These are phyloP conservation scores for Mycena galericulata DNA, from an alignment of 768 basidiomycete genomes.

Conservation along the genomic window DNA sequence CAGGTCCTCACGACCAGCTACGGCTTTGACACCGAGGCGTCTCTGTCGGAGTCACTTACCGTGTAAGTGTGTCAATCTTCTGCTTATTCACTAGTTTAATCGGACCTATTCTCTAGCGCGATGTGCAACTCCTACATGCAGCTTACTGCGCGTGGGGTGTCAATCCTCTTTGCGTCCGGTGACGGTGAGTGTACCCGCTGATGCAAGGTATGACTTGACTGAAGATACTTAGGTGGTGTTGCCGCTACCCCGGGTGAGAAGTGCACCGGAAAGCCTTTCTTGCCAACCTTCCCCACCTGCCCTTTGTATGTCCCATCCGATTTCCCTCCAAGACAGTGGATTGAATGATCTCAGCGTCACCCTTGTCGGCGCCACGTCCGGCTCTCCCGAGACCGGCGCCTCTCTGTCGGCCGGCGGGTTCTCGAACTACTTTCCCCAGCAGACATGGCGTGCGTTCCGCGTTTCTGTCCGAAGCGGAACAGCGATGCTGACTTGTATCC, in stretches of 20 bases:
- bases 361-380: constrained; percentile 54
- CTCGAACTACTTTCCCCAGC: constrained; percentile 54
- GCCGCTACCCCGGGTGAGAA: constrained; percentile 45
- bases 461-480: not conserved
- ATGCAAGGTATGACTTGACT: not conserved
- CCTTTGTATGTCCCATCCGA: constrained; percentile 43
- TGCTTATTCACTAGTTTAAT: not conserved
- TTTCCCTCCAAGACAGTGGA: not conserved
- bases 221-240: constrained; percentile 53
- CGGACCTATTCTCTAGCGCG: constrained; percentile 9
- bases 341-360: constrained; percentile 47
- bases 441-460: constrained; percentile 34
- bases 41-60: constrained; percentile 28
- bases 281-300: constrained; percentile 60
- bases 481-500: not conserved
- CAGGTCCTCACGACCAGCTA: constrained; percentile 65
- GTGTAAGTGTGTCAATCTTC: constrained; percentile 5
- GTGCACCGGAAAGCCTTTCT: constrained; percentile 51
- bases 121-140: constrained; percentile 36
- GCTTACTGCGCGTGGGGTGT: constrained; percentile 62
- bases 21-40: constrained; percentile 60
- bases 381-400: constrained; percentile 52
- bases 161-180: constrained; percentile 61
- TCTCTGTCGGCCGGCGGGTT: constrained; percentile 65
- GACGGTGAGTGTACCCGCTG: not conserved